phyloP scores from a whole-genome alignment of 2,329 filamentous ascomycete genomes.

The Karstenula rhodostoma region DNA sequence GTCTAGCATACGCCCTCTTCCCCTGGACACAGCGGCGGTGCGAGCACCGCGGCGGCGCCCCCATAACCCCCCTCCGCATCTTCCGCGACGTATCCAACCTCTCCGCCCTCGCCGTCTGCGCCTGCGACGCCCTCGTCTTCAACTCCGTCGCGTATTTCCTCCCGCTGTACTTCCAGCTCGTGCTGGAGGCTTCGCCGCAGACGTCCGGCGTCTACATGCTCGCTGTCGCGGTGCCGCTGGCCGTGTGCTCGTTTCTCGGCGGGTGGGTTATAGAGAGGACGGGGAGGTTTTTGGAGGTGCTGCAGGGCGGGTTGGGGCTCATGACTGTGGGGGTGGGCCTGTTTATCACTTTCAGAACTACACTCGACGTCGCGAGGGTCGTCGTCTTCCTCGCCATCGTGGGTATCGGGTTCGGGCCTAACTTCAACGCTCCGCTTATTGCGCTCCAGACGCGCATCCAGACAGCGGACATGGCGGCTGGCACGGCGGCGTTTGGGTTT shows the following conservation, averaged over 20 bases:
- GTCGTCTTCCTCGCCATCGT: conserved; percentile 59
- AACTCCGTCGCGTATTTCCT: conserved; percentile 75
- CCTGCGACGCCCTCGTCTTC: conserved; percentile 65
- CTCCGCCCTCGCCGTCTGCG: conserved; percentile 61
- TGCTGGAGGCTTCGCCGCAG: conserved; percentile 66
- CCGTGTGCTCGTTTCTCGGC: conserved; percentile 57
- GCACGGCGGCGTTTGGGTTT: conserved; percentile 62
- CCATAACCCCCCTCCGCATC: conserved; percentile 75
- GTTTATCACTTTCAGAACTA: conserved; percentile 33
- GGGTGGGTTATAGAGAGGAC: conserved; percentile 57
- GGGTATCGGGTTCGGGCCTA: conserved; percentile 61
- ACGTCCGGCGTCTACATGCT: conserved; percentile 67
- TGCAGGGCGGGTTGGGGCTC: conserved; percentile 41
- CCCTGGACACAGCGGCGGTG: conserved; percentile 69
- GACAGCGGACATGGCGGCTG: conserved; percentile 60
- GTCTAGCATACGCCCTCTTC: conserved; percentile 58
- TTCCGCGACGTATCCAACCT: conserved; percentile 66
- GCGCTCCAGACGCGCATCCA: conserved; percentile 66
- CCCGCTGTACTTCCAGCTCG: conserved; percentile 77
- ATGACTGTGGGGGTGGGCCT: conserved; percentile 48
- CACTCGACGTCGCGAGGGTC: conserved; percentile 40
- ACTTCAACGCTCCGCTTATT: conserved; percentile 64
- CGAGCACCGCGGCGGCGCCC: conserved; percentile 66
- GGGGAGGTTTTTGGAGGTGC: conserved; percentile 51
- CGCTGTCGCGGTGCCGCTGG: conserved; percentile 61